These are phyloP conservation scores for Aeschynomene evenia DNA, from an alignment of 306 rosid genomes.

Conservation along the genomic window DNA sequence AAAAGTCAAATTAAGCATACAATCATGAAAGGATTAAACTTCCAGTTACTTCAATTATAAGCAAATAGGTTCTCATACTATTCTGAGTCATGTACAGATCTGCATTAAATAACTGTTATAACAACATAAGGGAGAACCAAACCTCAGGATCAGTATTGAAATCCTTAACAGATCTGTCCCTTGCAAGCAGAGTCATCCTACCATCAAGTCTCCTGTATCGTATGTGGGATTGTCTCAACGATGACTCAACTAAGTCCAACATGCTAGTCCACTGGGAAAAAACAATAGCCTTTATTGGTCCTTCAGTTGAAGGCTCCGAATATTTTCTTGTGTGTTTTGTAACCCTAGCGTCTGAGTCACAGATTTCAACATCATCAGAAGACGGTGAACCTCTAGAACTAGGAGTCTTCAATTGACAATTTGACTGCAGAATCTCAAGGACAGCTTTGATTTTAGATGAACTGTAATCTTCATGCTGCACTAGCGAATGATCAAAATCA, in stretches of 20 bases:
- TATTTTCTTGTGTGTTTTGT: constrained; percentile 44
- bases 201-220: constrained; percentile 93
- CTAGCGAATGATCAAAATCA: constrained; percentile 51
- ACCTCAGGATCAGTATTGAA: constrained; percentile 84
- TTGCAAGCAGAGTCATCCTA: constrained; percentile 69
- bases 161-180: constrained; percentile 91
- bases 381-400: constrained; percentile 40
- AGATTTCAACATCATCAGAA: constrained; percentile 38
- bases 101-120: constrained; percentile 7
- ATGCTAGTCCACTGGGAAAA: constrained; percentile 98
- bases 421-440: constrained; percentile 68
- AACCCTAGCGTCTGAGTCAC: constrained; percentile 38
- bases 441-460: constrained; percentile 92
- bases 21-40: constrained; percentile 17
- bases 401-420: constrained; percentile 32
- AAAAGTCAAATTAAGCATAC: constrained; percentile 11
- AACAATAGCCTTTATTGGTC: constrained; percentile 69
- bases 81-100: not conserved
- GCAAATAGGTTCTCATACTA: constrained; percentile 6
- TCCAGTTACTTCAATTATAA: constrained; percentile 3
- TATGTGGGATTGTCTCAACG: constrained; percentile 49
- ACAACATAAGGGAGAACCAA: constrained; percentile 41
- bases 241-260: constrained; percentile 79
- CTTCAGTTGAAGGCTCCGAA: constrained; percentile 51
- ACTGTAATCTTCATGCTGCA: constrained; percentile 57